phyloP scores from a whole-genome alignment of 176 grass and related monocot genomes.

The Oryza nivara region DNA sequence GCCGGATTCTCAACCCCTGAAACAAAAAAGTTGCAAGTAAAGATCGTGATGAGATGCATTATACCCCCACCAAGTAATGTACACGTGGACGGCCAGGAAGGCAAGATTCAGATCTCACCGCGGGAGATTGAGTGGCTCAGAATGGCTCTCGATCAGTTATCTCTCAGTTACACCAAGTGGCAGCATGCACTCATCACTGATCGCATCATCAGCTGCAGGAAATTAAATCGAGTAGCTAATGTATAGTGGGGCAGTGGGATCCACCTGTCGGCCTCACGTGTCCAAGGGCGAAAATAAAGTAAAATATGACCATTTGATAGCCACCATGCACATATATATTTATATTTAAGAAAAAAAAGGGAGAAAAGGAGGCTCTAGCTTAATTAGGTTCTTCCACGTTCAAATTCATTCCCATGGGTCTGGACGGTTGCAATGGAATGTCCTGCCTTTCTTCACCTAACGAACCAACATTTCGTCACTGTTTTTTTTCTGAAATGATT shows the following conservation, averaged over 20 bases:
- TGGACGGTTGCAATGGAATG: slow-evolving; percentile 36
- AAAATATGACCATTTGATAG: neutral
- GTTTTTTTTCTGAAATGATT: neutral
- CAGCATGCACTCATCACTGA: neutral
- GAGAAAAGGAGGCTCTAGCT: neutral
- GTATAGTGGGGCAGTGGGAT: neutral
- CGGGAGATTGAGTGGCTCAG: slow-evolving; percentile 32
- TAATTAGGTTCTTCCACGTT: neutral
- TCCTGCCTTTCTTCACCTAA: slow-evolving; percentile 22
- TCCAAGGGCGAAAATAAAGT: neutral
- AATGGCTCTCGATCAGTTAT: neutral
- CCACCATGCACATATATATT: neutral
- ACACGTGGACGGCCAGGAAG: slow-evolving; percentile 44
- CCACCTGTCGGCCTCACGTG: neutral
- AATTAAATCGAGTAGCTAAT: slow-evolving; percentile 24
- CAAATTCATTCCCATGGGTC: neutral
- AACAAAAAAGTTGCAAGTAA: slow-evolving; percentile 2
- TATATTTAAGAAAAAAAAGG: neutral
- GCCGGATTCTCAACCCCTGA: neutral
- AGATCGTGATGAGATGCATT: slow-evolving; percentile 1
- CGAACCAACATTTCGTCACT: neutral
- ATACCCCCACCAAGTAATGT: neutral
- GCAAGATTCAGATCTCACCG: slow-evolving; percentile 42
- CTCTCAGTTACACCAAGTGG: neutral
- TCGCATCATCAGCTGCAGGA: neutral